Conservation (phyloP, 257 asterid genomes). For the Mentha longifolia region DNA sequence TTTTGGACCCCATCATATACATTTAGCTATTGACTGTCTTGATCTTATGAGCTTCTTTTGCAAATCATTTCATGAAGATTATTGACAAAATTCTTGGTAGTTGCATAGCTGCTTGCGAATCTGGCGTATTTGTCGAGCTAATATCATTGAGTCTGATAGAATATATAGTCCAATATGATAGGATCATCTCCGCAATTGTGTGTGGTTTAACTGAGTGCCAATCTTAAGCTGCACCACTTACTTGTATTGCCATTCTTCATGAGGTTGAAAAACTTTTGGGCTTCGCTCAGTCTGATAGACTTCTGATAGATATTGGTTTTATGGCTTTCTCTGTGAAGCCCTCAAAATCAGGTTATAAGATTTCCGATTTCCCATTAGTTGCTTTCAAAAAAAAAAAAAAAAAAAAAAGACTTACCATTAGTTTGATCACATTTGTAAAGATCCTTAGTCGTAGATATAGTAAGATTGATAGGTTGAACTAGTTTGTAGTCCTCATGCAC, state of each 20-base stretch:
- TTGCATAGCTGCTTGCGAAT: constrained; percentile 9
- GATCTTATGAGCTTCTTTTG: constrained; percentile 13
- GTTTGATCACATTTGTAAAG: not conserved
- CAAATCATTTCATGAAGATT: not conserved
- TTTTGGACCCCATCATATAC: constrained; percentile 5
- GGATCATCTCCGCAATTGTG: not conserved
- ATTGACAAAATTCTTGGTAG: constrained; percentile 22
- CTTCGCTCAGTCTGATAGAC: constrained; percentile 8
- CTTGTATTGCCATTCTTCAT: not conserved
- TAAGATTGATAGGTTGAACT: constrained; percentile 18
- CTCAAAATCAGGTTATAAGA: constrained; percentile 3
- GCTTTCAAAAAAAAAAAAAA: too few species aligned
- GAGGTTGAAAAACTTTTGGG: constrained; percentile 13
- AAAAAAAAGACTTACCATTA: too few species aligned
- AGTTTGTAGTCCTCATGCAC: constrained; percentile 5
- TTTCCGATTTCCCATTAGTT: too few species aligned
- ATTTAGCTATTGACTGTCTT: not conserved
- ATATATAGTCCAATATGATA: not conserved
- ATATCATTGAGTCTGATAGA: constrained; percentile 10
- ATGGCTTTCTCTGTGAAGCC: constrained; percentile 10
- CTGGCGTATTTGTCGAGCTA: constrained; percentile 14
- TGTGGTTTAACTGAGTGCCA: constrained; percentile 6
- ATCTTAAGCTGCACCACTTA: not conserved
- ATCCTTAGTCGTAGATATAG: not conserved
- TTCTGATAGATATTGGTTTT: not conserved